These are phyloP conservation scores for Lipomyces sp. DNA, from an alignment of 805 yeast genomes.

Conservation along the genomic window DNA sequence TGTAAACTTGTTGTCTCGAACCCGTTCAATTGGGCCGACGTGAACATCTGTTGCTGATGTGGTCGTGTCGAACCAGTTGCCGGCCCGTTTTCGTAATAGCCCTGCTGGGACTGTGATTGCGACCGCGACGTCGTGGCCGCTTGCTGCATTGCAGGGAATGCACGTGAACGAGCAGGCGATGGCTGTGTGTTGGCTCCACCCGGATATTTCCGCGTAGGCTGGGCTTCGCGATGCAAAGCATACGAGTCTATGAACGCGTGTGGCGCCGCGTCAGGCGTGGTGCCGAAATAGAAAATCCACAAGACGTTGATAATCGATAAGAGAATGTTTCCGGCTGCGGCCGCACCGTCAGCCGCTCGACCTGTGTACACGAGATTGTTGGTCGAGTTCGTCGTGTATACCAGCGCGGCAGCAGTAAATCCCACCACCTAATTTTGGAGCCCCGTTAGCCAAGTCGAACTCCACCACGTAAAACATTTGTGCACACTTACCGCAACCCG, in stretches of 20 bases:
- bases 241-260: constrained; percentile 85
- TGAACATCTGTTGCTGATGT: constrained; percentile 40
- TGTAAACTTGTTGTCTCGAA: constrained; percentile 47
- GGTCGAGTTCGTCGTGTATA: constrained; percentile 83
- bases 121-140: neutral
- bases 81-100: neutral
- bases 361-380: constrained; percentile 75
- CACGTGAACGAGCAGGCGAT: neutral
- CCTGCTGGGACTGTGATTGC: constrained; percentile 9
- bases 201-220: constrained; percentile 3
- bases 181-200: neutral
- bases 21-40: constrained; percentile 49
- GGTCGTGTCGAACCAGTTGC: constrained; percentile 7
- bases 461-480: neutral
- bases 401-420: constrained; percentile 69
- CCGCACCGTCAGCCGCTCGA: constrained; percentile 73
- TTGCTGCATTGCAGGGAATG: neutral
- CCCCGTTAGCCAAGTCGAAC: neutral
- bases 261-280: constrained; percentile 85
- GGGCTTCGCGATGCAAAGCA: constrained; percentile 24
- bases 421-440: constrained; percentile 53
- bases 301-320: constrained; percentile 74
- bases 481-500: constrained; percentile 50
- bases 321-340: constrained; percentile 89
- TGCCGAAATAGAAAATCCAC: constrained; percentile 90